Evolutionary conservation across 2,329 filamentous ascomycete species (phyloP).

Genomic region (Coniosporium uncinatum): DNA sequence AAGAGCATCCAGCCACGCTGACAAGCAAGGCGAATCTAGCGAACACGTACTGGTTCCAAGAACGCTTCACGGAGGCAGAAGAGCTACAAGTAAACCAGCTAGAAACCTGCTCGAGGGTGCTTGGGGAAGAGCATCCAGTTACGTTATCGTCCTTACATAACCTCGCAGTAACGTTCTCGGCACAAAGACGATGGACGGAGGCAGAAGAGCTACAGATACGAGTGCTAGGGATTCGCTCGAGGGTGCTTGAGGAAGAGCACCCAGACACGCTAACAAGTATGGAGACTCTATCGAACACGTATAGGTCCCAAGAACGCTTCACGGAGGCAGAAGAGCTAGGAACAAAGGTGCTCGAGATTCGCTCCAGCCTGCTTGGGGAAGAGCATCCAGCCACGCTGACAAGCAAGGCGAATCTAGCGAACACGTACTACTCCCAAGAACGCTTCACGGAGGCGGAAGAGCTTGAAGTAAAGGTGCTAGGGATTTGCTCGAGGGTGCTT

Average conservation of each 20-base stretch:
- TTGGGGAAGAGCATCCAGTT: slow-evolving; percentile 1
- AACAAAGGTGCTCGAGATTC: slow-evolving; percentile 4
- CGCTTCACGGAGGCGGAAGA: slow-evolving; percentile 1
- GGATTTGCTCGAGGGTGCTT: slow-evolving; percentile 1
- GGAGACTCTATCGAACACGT: slow-evolving; percentile 2
- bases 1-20: slow-evolving; percentile 2
- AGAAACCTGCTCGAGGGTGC: no score
- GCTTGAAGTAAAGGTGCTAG: slow-evolving; percentile 1
- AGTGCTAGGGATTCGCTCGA: no score
- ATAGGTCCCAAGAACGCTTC: slow-evolving; percentile 4
- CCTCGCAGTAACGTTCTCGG: slow-evolving; percentile 3
- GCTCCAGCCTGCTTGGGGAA: neutral
- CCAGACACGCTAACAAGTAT: slow-evolving; percentile 4
- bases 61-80: slow-evolving; percentile 7
- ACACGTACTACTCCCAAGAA: neutral
- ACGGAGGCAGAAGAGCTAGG: slow-evolving; percentile 8
- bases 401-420: slow-evolving; percentile 1
- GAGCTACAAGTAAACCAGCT: slow-evolving; percentile 3
- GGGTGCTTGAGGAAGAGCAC: slow-evolving; percentile 3
- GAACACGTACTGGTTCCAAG: slow-evolving; percentile 4
- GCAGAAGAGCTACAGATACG: no score
- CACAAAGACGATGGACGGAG: slow-evolving; percentile 4
- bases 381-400: slow-evolving; percentile 1
- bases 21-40: slow-evolving; percentile 5
- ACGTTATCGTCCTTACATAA: slow-evolving; percentile 1